Base-by-base conservation (phyloP, 768 basidiomycete genomes). In the Suillus bovinus region DNA sequence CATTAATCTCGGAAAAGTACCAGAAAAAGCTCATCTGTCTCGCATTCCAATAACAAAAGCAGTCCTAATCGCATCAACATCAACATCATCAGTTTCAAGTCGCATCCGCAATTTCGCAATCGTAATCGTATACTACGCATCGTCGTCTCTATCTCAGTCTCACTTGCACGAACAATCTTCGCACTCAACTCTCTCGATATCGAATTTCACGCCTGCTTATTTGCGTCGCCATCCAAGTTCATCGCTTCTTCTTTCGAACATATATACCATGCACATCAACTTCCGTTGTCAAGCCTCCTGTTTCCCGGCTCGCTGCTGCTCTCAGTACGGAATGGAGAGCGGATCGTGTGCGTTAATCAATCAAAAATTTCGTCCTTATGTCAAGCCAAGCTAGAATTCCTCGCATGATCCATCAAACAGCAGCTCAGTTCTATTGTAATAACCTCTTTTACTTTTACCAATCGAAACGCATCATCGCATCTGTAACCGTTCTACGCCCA, bases 1-100 rank as follows among this genome's bases (percentile, higher is more conserved):
- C 64, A 69, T 66, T 67, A 67, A 74, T 76, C 69, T 73, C 70
- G 73, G 68, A 68, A 68, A 66, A 64, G 61, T 67, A 61, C 38
- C 60, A 34, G 54, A 61, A 59, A 41, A 58, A 31, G 39, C 24
- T 24, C 36, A 27, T 52, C 29, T 56, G 55, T 39, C 54, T 39
- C 55, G 36, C 36, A 56, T 27, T 38, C 36, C 55, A 38, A 20
- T 56, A 56, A 10, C 36, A 38, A 56, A 61, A 46, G 31, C 63
- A 34, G 64, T 63, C n/a, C 29, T 47, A 36, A 64, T 53, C 62
- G 67, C 67, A 70, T 68, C 63, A 70, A 60, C 68, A 63, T 67
- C 66, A 66, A 66, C 64, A 75, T 67, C 61, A 69, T 58, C 50
- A 52, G 50, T 52, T 52, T 58, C 60, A 60, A 46, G 66, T 22